phyloP scores from a whole-genome alignment of 768 basidiomycete genomes.

The Kwoniella dejecticola region DNA sequence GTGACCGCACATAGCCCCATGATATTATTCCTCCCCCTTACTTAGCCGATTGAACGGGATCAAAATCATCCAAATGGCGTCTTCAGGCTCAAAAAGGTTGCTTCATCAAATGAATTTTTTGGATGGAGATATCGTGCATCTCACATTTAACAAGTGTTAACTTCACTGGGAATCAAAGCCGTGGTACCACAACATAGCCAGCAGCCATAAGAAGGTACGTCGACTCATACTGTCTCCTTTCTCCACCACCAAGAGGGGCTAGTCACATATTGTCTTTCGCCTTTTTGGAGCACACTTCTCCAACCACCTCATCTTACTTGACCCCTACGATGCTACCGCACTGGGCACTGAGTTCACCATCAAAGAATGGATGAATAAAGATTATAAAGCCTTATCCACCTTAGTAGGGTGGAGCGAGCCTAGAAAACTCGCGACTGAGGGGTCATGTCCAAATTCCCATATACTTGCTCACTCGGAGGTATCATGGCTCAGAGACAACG shows the following conservation, averaged over 20 bases:
- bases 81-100: too few relatives aligned
- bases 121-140: neutral
- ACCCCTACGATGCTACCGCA: constrained; percentile 51
- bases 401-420: constrained; percentile 55
- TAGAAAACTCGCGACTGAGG: constrained; percentile 58
- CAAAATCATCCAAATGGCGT: neutral
- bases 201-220: too few relatives aligned
- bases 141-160: too few relatives aligned
- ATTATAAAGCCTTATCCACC: constrained; percentile 48
- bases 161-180: too few relatives aligned
- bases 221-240: too few relatives aligned
- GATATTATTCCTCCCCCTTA: too few relatives aligned
- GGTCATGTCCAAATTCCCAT: neutral
- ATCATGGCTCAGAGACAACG: neutral
- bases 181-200: too few relatives aligned
- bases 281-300: too few relatives aligned
- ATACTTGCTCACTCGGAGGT: neutral
- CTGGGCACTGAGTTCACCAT: constrained; percentile 52
- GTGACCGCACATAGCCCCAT: neutral
- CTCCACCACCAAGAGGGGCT: too few relatives aligned
- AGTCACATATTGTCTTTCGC: too few relatives aligned
- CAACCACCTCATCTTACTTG: too few relatives aligned
- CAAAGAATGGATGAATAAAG: constrained; percentile 29
- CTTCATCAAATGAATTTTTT: too few relatives aligned
- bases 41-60: neutral